Percentiles rank a stretch among this genome's conserved stretches.
phyloP scores from a whole-genome alignment of 441 rosid genomes.

The Gossypium davidsonii region DNA sequence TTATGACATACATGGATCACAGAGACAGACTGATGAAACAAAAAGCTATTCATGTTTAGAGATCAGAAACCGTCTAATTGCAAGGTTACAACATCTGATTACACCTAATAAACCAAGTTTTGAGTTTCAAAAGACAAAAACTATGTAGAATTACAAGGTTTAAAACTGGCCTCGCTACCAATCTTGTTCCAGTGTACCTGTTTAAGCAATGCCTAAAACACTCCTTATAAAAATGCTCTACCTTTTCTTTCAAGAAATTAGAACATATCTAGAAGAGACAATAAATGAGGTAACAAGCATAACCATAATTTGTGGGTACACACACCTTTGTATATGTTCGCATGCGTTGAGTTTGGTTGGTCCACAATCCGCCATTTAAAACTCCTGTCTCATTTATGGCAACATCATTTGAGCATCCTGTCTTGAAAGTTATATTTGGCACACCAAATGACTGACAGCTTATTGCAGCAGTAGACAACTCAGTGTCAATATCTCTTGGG shows the following conservation, averaged over 20 bases:
- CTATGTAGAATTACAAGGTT: not conserved
- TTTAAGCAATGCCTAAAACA: not conserved
- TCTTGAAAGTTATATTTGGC: slow-evolving; percentile 66
- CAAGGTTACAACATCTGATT: not conserved
- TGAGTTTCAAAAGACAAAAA: not conserved
- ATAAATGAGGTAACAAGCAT: not conserved
- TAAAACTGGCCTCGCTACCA: not conserved
- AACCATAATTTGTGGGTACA: not conserved
- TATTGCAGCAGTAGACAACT: slow-evolving; percentile 81
- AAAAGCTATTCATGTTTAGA: not conserved
- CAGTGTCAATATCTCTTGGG: slow-evolving; percentile 83
- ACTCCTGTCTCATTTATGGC: slow-evolving; percentile 68
- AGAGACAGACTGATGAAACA: not conserved
- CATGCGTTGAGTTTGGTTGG: slow-evolving; percentile 80
- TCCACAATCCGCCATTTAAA: slow-evolving; percentile 74
- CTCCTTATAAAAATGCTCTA: not conserved
- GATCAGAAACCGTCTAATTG: not conserved
- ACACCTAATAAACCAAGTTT: not conserved
- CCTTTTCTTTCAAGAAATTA: not conserved
- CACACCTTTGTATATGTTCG: slow-evolving; percentile 88
- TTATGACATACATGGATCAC: not conserved
- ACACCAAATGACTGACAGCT: slow-evolving; percentile 89
- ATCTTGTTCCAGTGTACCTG: not conserved
- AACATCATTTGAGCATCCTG: slow-evolving; percentile 69
- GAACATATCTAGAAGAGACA: not conserved